These are phyloP conservation scores for Exophiala alcalophila DNA, from an alignment of 2,329 filamentous ascomycete species.

Conservation along the genomic window DNA sequence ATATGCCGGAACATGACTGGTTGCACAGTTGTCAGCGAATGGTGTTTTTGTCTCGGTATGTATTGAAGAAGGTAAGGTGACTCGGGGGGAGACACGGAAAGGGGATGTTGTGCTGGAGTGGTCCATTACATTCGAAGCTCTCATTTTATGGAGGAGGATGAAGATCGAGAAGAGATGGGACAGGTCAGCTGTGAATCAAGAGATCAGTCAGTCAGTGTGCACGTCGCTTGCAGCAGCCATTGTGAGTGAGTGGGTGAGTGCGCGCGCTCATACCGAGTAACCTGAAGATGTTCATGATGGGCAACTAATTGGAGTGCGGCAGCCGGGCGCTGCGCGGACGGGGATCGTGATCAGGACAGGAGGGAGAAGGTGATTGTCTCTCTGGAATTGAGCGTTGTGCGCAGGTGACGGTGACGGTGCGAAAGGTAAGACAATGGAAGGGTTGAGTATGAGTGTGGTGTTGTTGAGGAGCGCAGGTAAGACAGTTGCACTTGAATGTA, in stretches of 20 bases:
- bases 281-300: slow-evolving; percentile 68
- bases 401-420: not conserved
- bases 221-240: too few species aligned
- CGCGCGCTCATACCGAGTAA: slow-evolving; percentile 55
- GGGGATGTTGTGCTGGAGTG: slow-evolving; percentile 1
- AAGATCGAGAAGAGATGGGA: slow-evolving; percentile 93
- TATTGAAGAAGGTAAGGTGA: too few species aligned
- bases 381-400: not conserved
- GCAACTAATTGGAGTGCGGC: slow-evolving; percentile 7
- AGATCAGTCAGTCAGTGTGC: slow-evolving; percentile 1
- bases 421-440: not conserved
- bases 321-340: slow-evolving; percentile 19
- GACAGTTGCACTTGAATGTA: too few species aligned
- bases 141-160: slow-evolving; percentile 96
- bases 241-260: slow-evolving; percentile 28
- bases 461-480: too few species aligned
- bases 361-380: not conserved
- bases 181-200: slow-evolving; percentile 67
- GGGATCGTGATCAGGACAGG: not conserved
- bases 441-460: too few species aligned
- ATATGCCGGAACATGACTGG: slow-evolving; percentile 94
- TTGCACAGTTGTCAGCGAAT: not conserved
- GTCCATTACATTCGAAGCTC: slow-evolving; percentile 72
- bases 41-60: too few species aligned
- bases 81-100: slow-evolving; percentile 22